A percentile compares a stretch with the other conserved stretches of the same genome.
Evolutionary conservation across 306 rosid species (phyloP).

Genomic region (Cicer bijugum): DNA sequence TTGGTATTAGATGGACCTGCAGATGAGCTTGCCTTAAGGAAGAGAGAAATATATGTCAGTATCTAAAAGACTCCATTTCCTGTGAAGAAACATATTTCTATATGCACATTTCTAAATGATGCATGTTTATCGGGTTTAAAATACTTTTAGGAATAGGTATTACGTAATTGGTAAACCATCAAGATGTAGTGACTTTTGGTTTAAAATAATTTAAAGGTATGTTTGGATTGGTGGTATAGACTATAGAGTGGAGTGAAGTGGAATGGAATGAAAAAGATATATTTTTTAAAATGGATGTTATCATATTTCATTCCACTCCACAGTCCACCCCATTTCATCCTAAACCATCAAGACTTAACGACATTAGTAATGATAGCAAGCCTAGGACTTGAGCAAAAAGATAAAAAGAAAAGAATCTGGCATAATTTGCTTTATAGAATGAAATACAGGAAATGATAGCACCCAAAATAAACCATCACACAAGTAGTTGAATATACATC

Average conservation of each 20-base stretch:
- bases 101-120: slow-evolving; percentile 22
- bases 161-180: slow-evolving; percentile 20
- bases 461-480: slow-evolving; percentile 3
- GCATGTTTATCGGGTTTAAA: slow-evolving; percentile 22
- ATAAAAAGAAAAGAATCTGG: slow-evolving; percentile 6
- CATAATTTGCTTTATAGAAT: slow-evolving; percentile 5
- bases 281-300: no score
- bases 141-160: not conserved
- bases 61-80: slow-evolving; percentile 31
- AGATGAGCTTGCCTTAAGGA: slow-evolving; percentile 65
- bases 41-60: slow-evolving; percentile 43
- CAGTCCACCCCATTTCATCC: no score
- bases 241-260: no score
- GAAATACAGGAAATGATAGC: slow-evolving; percentile 8
- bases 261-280: no score
- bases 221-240: not conserved
- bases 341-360: not conserved
- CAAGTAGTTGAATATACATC: slow-evolving; percentile 9
- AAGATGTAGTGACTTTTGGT: not conserved
- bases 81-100: not conserved
- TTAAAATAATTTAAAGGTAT: not conserved
- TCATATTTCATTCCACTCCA: no score
- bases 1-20: slow-evolving; percentile 70
- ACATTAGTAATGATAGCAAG: slow-evolving; percentile 1
- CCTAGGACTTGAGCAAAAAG: not conserved